Base-by-base conservation (phyloP, 2,329 filamentous ascomycete genomes). In the Neodidymelliopsis sp. region DNA sequence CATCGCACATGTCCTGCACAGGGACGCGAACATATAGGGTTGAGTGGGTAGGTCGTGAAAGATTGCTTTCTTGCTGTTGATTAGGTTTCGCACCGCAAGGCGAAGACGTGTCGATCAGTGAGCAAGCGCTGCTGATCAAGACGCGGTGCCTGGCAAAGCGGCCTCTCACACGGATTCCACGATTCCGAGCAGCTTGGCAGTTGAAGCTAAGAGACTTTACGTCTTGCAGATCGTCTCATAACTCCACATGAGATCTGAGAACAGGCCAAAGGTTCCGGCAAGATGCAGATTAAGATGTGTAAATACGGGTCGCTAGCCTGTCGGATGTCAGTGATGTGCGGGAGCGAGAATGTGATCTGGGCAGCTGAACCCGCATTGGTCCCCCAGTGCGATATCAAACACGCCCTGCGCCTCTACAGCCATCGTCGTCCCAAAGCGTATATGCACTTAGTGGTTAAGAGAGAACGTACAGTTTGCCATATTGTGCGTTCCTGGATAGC, bases 281-380 rank as follows among this genome's bases (percentile, higher is more conserved):
- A 36, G 18, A 20, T 13, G 36, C 23, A 36, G 24, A 19, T 24
- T 20, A 48, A 19, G 30, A 30, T 48, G 15, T 41, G 36, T 35
- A 36, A 11, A 15, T 30, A 18, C 13, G 13, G 36, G 16, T 30
- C 25, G 15, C 37, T 19, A 25, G n/a, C 37, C 44, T 36, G 44
- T 48, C 44, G 41, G 24, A 22, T 31, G 44, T 41, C 30, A 48
- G 16, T 37, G 44, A 31, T 12, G 36, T 24, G 31, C 44, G 44
- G 44, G 44, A 41, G 30, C 30, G 23, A 23, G 35, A 24, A 47
- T 20, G 10, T 40, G 18, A 20, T 39, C 42, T 25, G 34, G 29
- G 22, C n/a, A n/a, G n/a, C n/a, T n/a, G n/a, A n/a, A n/a, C n/a
- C n/a, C n/a, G n/a, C n/a, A n/a, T n/a, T n/a, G n/a, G n/a, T n/a